Conservation (phyloP, 176 grass and related monocot genomes). For the Stipa capillata region DNA sequence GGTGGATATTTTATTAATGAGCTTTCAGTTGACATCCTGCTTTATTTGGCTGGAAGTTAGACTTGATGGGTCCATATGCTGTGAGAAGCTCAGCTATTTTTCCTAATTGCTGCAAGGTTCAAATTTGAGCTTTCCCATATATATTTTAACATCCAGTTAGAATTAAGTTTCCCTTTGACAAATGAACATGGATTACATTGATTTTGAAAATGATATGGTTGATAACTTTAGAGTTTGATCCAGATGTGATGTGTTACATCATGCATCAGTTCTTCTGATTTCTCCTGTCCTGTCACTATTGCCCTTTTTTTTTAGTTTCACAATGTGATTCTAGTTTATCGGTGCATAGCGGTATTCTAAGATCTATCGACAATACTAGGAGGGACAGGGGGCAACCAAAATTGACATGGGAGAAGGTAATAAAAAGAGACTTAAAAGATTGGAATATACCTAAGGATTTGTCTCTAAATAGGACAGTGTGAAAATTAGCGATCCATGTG, state of each 20-base stretch:
- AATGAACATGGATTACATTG: neutral
- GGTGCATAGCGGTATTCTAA: too few species aligned
- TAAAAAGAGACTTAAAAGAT: too few species aligned
- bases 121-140: neutral
- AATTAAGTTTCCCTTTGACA: neutral
- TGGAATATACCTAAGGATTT: too few species aligned
- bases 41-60: constrained; percentile 73
- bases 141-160: neutral
- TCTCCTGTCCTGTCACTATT: neutral
- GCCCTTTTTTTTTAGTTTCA: neutral
- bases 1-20: constrained; percentile 74
- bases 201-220: neutral
- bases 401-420: too few species aligned
- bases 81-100: constrained; percentile 64
- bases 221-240: neutral
- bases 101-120: constrained; percentile 89
- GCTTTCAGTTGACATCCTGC: constrained; percentile 62
- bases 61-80: constrained; percentile 76
- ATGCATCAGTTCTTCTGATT: neutral
- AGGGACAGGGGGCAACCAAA: too few species aligned
- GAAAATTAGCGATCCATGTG: too few species aligned
- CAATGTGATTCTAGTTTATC: neutral
- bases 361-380: too few species aligned
- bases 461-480: too few species aligned
- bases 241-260: neutral